Percentiles rank a stretch among this genome's conserved stretches.
These are phyloP conservation scores for Gossypium gossypioides DNA, from an alignment of 441 rosid genomes.

Conservation along the genomic window DNA sequence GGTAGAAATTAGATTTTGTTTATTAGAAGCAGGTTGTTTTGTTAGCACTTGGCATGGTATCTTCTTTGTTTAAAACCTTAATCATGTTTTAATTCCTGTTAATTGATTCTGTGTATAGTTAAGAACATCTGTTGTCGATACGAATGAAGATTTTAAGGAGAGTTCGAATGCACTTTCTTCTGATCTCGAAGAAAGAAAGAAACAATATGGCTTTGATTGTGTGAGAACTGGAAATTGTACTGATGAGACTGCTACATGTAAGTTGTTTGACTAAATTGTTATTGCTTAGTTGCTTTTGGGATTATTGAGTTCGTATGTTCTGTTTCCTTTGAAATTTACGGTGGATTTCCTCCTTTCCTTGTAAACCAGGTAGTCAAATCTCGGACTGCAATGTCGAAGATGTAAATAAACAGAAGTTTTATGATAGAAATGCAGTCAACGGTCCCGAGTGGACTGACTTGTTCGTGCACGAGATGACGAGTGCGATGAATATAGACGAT, in stretches of 20 bases:
- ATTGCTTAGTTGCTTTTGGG: neutral
- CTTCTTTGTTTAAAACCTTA: neutral
- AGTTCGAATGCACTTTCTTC: neutral
- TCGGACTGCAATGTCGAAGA: neutral
- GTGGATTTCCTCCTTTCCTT: neutral
- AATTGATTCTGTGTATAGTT: neutral
- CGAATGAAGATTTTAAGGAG: neutral
- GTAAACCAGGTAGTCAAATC: neutral
- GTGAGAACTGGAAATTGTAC: neutral
- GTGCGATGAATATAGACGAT: neutral
- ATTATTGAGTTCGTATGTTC: neutral
- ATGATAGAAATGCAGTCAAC: neutral
- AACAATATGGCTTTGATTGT: neutral
- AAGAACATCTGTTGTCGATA: neutral
- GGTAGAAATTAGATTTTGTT: neutral
- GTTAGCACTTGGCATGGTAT: neutral
- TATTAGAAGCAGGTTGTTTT: neutral
- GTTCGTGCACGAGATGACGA: conserved; percentile 6
- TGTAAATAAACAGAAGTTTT: neutral
- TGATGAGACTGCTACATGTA: conserved; percentile 3
- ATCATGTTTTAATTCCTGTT: neutral
- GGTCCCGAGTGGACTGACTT: neutral
- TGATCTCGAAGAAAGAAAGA: neutral
- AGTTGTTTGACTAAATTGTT: neutral
- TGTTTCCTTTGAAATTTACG: neutral